These are phyloP conservation scores for Sporodiniella umbellata DNA, from an alignment of 371 early-diverging fungal species.

Conservation along the genomic window DNA sequence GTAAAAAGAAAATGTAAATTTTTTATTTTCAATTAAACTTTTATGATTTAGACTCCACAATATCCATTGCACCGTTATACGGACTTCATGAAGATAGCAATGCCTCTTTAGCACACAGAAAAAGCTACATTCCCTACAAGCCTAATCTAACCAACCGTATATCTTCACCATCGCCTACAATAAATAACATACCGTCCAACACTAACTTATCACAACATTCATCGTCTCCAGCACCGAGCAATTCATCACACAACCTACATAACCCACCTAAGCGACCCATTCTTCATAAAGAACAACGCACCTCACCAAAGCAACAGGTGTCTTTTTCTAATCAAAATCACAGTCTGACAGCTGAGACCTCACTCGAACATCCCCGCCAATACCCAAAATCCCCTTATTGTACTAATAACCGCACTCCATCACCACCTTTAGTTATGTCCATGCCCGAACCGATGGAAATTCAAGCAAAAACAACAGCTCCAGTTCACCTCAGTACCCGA, in stretches of 20 bases:
- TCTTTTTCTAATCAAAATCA: background rate
- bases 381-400: background rate
- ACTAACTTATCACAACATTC: too few species aligned
- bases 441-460: conserved; percentile 2
- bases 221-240: too few species aligned
- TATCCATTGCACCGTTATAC: conserved; percentile 1
- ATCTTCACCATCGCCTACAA: background rate
- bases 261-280: background rate
- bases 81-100: background rate
- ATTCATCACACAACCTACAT: background rate
- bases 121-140: background rate
- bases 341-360: background rate
- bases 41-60: background rate
- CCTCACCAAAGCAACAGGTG: background rate
- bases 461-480: too few species aligned
- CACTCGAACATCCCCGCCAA: background rate
- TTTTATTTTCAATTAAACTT: background rate
- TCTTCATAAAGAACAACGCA: background rate
- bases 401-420: too few species aligned
- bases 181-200: background rate
- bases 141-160: conserved; percentile 6
- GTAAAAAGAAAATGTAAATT: background rate
- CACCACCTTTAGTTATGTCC: background rate
- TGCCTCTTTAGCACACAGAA: background rate
- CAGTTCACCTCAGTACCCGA: background rate